Evolutionary conservation across 768 basidiomycete genomes (phyloP), one percentile per base, ranked within the genome.

Genomic region (Gloeophyllum trabeum): DNA sequence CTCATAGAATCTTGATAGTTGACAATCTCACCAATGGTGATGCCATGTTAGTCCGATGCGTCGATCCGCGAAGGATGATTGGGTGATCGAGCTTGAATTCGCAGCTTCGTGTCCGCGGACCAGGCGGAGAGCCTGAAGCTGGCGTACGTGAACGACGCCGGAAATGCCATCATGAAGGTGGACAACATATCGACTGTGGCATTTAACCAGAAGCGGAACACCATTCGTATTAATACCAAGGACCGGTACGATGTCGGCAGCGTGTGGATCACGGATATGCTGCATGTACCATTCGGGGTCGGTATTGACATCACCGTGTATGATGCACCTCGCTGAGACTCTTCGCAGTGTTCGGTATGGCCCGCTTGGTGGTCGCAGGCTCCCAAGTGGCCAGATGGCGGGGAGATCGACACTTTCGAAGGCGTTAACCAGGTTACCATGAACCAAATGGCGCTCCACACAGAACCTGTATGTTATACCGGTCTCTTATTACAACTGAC

Each of bases 361-460:
- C 76, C 79, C 13, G 75, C 76, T 18, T 78, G 72, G 68, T 75
- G 63, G 68, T 62, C 63, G 46, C 71, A 75, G 52, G 70, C 78
- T 1, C 58, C 66, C 7, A 51, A 59, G 16, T 83, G 81, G 81
- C 81, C 81, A 2, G 54, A 55, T 10, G 80, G 79, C 47, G 79
- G 74, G 57, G 71, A 61, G 49, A 67, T 59, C 46, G 89, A 91
- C 57, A 83, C 81, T 6, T 74, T 91, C 45, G 88, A 92, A 57
- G 82, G 78, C 24, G 79, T 91, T 47, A 91, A 92, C 59, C 54
- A 71, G 39, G 70, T 71, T 32, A 65, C 66, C 3, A 61, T 65
- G 42, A 85, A 81, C 47, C 81, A 83, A 54, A 76, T 82, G 69
- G 70, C 88, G 0, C 62, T 90, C 13, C 88, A 90, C 56, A 85